Evolutionary conservation across 371 early-diverging fungal species (phyloP).

Genomic region (Mortierella sp.): DNA sequence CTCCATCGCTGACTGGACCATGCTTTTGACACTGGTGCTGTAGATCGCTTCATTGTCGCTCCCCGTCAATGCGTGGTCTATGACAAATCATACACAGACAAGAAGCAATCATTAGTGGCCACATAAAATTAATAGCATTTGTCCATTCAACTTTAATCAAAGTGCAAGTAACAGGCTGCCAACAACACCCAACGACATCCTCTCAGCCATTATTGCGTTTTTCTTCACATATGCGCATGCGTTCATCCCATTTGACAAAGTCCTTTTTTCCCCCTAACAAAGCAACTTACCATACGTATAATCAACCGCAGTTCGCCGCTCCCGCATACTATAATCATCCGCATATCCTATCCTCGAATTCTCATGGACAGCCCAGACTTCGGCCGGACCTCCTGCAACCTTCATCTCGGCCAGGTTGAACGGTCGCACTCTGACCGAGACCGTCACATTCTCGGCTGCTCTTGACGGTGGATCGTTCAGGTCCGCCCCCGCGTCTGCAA

Average conservation of each 20-base stretch:
- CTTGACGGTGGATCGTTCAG: background rate
- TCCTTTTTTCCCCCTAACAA: background rate
- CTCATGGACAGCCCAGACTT: conserved; percentile 27
- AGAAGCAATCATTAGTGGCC: background rate
- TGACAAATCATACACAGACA: background rate
- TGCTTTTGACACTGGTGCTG: conserved; percentile 37
- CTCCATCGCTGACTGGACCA: conserved; percentile 66
- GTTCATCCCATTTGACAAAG: too few relatives aligned
- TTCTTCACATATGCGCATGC: background rate
- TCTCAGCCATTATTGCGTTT: background rate
- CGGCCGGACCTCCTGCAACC: conserved; percentile 18
- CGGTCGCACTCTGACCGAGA: conserved; percentile 32
- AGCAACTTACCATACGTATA: conserved; percentile 29
- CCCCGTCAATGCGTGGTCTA: conserved; percentile 56
- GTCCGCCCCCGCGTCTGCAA: background rate
- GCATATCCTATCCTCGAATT: conserved; percentile 20
- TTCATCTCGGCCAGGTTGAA: conserved; percentile 22
- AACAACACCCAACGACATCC: background rate
- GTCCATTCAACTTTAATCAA: background rate
- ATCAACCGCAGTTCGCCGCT: conserved; percentile 27
- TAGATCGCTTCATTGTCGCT: conserved; percentile 58
- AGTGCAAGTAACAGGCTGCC: background rate
- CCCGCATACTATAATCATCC: conserved; percentile 25
- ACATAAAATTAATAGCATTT: background rate
- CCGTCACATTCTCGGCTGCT: conserved; percentile 36